phyloP scores from a whole-genome alignment of 352 stramenopile genomes.

The Pythium rhizo-oryzae region DNA sequence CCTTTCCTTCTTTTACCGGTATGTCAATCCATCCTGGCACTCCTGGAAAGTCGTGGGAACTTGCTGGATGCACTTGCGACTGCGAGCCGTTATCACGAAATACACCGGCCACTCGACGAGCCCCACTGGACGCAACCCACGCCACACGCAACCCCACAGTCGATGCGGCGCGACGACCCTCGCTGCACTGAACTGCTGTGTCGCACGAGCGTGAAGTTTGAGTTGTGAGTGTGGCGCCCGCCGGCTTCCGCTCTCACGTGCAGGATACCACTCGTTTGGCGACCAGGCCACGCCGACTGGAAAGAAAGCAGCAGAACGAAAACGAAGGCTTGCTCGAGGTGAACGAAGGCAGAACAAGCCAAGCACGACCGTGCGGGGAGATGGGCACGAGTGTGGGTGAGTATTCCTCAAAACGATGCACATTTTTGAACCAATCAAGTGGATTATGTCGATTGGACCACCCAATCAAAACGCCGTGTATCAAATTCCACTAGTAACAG shows the following conservation, averaged over 20 bases:
- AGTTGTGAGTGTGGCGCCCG: too few species aligned
- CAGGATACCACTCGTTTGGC: too few species aligned
- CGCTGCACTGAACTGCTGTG: too few species aligned
- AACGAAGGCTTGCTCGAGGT: background rate
- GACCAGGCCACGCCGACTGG: too few species aligned
- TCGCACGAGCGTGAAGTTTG: too few species aligned
- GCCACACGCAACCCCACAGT: background rate
- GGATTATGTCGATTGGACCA: background rate
- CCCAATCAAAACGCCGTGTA: background rate
- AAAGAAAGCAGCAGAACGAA: too few species aligned
- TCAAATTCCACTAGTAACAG: background rate
- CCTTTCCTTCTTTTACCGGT: background rate
- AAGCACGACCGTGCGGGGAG: too few species aligned
- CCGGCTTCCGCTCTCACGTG: too few species aligned
- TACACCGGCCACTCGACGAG: background rate
- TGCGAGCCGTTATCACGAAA: background rate
- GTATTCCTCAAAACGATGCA: background rate
- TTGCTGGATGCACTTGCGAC: background rate
- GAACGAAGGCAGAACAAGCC: background rate
- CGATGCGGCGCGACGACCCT: too few species aligned
- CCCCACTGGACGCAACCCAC: background rate
- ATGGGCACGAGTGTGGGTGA: background rate
- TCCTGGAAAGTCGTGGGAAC: background rate
- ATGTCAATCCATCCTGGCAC: background rate
- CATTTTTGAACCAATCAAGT: background rate